Percentiles rank a stretch among this genome's conserved stretches.
Evolutionary conservation across 164 flowering plant genomes (phyloP).

Genomic region (Magnolia officinalis): DNA sequence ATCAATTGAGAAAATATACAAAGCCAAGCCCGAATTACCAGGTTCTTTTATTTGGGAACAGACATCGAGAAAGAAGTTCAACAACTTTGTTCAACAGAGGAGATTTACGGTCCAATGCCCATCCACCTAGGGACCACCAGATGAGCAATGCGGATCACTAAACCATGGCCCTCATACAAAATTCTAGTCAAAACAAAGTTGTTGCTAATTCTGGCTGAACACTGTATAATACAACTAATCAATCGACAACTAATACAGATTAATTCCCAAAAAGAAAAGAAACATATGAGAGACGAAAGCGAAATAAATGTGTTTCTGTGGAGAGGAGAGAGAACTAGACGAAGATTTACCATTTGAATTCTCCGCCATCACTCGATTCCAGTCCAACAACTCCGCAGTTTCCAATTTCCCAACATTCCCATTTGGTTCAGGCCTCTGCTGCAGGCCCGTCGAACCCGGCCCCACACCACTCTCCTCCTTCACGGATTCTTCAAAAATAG

Average conservation of each 20-base stretch:
- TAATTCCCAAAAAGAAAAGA: no score
- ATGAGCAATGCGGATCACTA: background rate
- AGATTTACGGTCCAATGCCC: no score
- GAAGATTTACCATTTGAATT: background rate
- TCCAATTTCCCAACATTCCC: slow-evolving; percentile 3
- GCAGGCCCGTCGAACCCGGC: background rate
- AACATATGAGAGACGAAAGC: no score
- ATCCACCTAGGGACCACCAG: no score
- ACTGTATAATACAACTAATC: background rate
- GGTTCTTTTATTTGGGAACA: background rate
- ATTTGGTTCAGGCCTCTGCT: background rate
- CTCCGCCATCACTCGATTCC: slow-evolving; percentile 9
- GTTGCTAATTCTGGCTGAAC: background rate
- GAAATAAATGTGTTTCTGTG: background rate
- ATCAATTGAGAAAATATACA: no score
- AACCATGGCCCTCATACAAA: background rate
- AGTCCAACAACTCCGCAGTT: slow-evolving; percentile 7
- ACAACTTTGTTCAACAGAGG: no score
- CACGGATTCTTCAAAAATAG: background rate
- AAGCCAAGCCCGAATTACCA: background rate
- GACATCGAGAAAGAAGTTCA: no score
- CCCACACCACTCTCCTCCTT: background rate
- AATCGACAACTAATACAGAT: background rate
- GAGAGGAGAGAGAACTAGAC: background rate
- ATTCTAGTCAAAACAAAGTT: background rate